phyloP scores from a whole-genome alignment of 257 asterid genomes.

The Solanum peruvianum region DNA sequence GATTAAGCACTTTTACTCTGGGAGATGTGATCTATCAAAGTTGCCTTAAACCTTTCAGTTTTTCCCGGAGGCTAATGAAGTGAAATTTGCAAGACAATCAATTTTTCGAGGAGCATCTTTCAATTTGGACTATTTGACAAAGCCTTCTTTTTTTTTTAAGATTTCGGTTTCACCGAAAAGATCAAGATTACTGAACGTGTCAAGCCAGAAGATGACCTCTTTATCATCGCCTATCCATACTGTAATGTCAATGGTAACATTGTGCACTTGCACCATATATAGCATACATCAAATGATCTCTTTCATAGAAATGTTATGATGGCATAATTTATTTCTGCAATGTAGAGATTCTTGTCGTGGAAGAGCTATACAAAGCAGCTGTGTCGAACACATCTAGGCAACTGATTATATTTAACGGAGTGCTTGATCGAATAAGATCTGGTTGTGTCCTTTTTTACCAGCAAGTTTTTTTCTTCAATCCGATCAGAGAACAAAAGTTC shows the following conservation, averaged over 20 bases:
- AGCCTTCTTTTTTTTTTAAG: conserved; percentile 75
- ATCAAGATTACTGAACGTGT: conserved; percentile 78
- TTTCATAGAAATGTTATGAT: not conserved
- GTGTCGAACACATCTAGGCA: conserved; percentile 50
- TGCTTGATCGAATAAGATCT: conserved; percentile 88
- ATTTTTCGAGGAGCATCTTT: conserved; percentile 61
- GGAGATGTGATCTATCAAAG: not conserved
- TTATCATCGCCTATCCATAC: conserved; percentile 83
- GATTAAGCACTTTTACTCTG: not conserved
- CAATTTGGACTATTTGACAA: conserved; percentile 76
- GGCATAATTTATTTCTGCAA: not conserved
- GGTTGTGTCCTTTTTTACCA: conserved; percentile 71
- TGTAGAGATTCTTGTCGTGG: conserved; percentile 91
- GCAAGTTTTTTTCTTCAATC: not conserved
- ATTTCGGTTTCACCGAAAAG: conserved; percentile 62
- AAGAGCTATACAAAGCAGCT: conserved; percentile 78
- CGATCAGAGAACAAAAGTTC: not conserved
- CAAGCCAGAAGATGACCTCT: conserved; percentile 74
- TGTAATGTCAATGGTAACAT: conserved; percentile 71
- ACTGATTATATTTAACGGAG: conserved; percentile 79
- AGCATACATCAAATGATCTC: not conserved
- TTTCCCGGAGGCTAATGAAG: conserved; percentile 94
- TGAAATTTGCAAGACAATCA: conserved; percentile 62
- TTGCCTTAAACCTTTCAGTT: conserved; percentile 37
- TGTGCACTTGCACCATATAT: not conserved